These are phyloP conservation scores for Orbilia brochopaga DNA, from an alignment of 2,329 filamentous ascomycete species.

Conservation along the genomic window DNA sequence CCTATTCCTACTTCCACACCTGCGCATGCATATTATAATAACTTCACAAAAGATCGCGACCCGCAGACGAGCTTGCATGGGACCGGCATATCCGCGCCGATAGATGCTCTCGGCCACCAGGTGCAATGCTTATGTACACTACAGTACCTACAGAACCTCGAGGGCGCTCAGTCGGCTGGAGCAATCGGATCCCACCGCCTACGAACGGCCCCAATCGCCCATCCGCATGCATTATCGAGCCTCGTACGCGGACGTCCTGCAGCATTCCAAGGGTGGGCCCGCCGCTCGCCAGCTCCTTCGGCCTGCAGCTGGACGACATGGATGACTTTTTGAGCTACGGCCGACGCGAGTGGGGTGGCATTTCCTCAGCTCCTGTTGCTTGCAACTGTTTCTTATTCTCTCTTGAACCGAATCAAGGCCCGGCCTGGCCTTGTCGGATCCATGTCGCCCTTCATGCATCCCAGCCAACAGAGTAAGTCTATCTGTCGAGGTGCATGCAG, in stretches of 20 bases:
- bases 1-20: too few species aligned
- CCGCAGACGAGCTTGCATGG: too few species aligned
- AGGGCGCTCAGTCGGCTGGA: constrained; percentile 21
- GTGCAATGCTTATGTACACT: too few species aligned
- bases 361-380: background rate
- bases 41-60: too few species aligned
- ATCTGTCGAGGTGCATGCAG: constrained; percentile 33
- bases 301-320: too few species aligned
- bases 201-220: constrained; percentile 41
- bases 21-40: too few species aligned
- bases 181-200: constrained; percentile 49
- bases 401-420: constrained; percentile 1
- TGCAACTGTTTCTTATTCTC: too few species aligned
- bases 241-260: constrained; percentile 14
- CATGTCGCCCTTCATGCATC: constrained; percentile 4
- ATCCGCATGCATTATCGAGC: constrained; percentile 45
- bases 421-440: constrained; percentile 1
- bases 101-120: too few species aligned
- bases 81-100: too few species aligned
- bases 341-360: background rate
- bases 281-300: background rate
- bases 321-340: background rate
- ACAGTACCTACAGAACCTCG: constrained; percentile 19
- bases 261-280: background rate
- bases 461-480: background rate